Evolutionary conservation across 2,329 filamentous ascomycete genomes (phyloP).

Genomic region (Talaromyces sp.): DNA sequence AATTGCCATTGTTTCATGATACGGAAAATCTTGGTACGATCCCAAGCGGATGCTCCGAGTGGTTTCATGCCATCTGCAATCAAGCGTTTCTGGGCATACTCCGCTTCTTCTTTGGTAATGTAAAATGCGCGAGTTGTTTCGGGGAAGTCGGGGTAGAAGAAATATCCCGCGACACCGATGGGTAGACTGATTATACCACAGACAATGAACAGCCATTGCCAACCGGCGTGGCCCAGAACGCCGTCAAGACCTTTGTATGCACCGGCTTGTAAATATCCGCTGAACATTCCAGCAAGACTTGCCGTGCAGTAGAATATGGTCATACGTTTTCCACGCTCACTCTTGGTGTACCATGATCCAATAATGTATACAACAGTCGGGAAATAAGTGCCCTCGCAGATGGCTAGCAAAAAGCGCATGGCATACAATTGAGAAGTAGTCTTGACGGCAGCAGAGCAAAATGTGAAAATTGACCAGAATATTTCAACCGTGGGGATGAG

Average conservation of each 20-base stretch:
- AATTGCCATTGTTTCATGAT: conserved; percentile 45
- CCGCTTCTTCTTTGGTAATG: conserved; percentile 30
- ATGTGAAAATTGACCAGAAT: conserved; percentile 37
- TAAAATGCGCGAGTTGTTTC: conserved; percentile 44
- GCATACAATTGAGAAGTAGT: conserved; percentile 20
- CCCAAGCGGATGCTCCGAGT: conserved; percentile 30
- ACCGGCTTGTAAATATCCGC: conserved; percentile 51
- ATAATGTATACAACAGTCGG: conserved; percentile 22
- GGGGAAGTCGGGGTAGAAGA: conserved; percentile 45
- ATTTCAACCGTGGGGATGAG: conserved; percentile 37
- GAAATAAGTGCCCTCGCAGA: conserved; percentile 22
- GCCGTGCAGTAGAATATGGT: conserved; percentile 21
- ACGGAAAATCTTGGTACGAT: conserved; percentile 37
- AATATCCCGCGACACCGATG: conserved; percentile 35
- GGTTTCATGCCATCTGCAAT: conserved; percentile 39
- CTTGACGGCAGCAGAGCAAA: conserved; percentile 41
- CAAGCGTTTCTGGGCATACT: conserved; percentile 24
- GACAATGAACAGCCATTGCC: conserved; percentile 55
- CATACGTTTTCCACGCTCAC: conserved; percentile 19
- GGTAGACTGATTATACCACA: conserved; percentile 51
- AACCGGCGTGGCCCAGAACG: conserved; percentile 44
- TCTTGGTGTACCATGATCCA: conserved; percentile 22
- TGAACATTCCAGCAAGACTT: conserved; percentile 42
- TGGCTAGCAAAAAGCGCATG: conserved; percentile 22
- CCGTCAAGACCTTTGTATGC: conserved; percentile 50